A percentile compares a stretch with the other conserved stretches of the same genome.
Evolutionary conservation across 371 early-diverging fungal genomes (phyloP).

Genomic region (Rhizopus microsporus): DNA sequence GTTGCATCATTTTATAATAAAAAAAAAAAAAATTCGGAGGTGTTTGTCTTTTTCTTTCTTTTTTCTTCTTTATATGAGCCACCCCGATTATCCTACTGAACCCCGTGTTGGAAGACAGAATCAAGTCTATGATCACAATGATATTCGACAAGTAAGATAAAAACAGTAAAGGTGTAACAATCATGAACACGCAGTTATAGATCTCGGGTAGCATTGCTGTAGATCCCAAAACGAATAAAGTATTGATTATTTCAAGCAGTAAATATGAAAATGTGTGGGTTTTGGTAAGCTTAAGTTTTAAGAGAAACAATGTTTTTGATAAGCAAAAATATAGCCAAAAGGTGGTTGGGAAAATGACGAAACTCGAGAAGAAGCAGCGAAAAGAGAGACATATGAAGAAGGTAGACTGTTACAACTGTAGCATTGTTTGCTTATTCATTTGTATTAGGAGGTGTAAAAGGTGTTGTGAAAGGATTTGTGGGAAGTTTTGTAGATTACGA

Average conservation of each 20-base stretch:
- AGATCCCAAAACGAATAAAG: conserved; percentile 50
- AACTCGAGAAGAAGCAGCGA: conserved; percentile 57
- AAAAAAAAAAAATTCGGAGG: conserved; percentile 5
- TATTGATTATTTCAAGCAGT: conserved; percentile 58
- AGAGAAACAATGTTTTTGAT: not conserved
- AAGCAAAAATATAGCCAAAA: conserved; percentile 46
- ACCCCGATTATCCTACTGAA: conserved; percentile 23
- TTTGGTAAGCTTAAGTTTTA: conserved; percentile 33
- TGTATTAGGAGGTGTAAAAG: conserved; percentile 52
- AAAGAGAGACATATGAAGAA: conserved; percentile 67
- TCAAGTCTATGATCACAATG: conserved; percentile 43
- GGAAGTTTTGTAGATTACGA: conserved; percentile 55
- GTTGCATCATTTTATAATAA: conserved; percentile 2
- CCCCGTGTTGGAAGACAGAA: conserved; percentile 55
- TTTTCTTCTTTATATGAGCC: not conserved
- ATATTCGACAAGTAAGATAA: conserved; percentile 42
- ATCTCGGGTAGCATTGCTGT: conserved; percentile 63
- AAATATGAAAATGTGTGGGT: conserved; percentile 62
- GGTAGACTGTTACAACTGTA: conserved; percentile 30
- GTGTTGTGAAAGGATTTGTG: conserved; percentile 41
- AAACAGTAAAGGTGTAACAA: not conserved
- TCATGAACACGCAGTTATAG: conserved; percentile 22
- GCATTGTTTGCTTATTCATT: not conserved
- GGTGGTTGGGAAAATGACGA: conserved; percentile 74
- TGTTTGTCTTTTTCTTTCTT: not conserved